Evolutionary conservation across 768 basidiomycete genomes (phyloP), one percentile per base, ranked within the genome.

Genomic region (Russula griseocarnosa): DNA sequence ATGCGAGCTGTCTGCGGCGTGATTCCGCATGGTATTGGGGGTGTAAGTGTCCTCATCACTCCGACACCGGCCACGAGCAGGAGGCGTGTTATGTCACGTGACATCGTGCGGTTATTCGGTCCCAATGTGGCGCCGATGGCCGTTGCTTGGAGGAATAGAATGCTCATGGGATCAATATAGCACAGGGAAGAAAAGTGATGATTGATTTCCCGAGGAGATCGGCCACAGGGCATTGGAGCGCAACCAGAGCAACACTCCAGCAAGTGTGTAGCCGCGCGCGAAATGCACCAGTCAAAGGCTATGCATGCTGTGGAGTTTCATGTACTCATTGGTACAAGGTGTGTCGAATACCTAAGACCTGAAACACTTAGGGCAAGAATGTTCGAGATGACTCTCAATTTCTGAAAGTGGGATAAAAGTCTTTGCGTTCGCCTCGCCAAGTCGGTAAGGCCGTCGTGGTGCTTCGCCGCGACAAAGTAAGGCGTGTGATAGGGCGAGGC

Each of bases 51-150:
- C 54, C 53, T 36, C 3, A 40, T 50, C 63, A 60, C 63, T 60
- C 63, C 63, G 63, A 42, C 28, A 18, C 42, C 58, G 58, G 63
- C 53, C 64, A 65, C 55, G 64, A 60, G 64, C 55, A 22, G 13
- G 7, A 44, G 60, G 64, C 64, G 64, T 65, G 64, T 65, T 61
- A 32, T n/a, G 26, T 65, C 64, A 65, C 64, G 64, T 65, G 64
- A 40, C 16, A 28, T 1, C 1, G 13, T 52, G 18, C 16, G 4
- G 3, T 42, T 38, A 22, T 9, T 46, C 24, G 51, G 30, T 14
- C 9, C 44, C 18, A 10, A 1, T 22, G 34, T 11, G 46, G 54
- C 9, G 24, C 32, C 47, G 42, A 24, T 40, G n/a, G 18, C 14
- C 14, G 30, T 47, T 44, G 44, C 52, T 46, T 46, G 44, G 18